Evolutionary conservation across 768 basidiomycete species (phyloP).

Genomic region (Tricholoma furcatifolium): DNA sequence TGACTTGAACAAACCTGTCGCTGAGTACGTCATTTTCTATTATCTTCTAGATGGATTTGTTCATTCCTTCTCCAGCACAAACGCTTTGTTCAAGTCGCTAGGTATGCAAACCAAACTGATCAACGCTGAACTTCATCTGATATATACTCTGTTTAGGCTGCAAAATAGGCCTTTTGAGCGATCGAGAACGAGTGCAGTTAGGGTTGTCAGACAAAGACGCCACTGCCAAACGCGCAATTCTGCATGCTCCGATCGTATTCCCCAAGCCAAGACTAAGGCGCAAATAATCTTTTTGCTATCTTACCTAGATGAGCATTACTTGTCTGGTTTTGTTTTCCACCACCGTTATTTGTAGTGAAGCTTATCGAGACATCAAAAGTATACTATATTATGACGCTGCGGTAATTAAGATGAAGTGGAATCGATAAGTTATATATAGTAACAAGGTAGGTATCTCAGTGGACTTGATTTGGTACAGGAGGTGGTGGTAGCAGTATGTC

Average conservation of each 20-base stretch:
- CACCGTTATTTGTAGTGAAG: no score
- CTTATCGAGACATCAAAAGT: not conserved
- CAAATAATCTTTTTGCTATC: slow-evolving; percentile 20
- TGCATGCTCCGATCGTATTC: slow-evolving; percentile 78
- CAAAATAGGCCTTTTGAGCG: slow-evolving; percentile 54
- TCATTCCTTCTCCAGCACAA: slow-evolving; percentile 36
- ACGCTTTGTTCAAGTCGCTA: slow-evolving; percentile 72
- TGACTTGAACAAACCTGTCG: slow-evolving; percentile 66
- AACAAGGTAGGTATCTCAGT: no score
- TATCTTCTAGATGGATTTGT: not conserved
- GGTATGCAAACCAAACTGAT: slow-evolving; percentile 37
- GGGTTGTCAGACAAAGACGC: slow-evolving; percentile 65
- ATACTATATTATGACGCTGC: not conserved
- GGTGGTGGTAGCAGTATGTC: no score
- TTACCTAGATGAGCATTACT: not conserved
- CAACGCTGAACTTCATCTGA: slow-evolving; percentile 1
- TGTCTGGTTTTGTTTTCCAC: no score
- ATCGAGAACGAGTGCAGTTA: slow-evolving; percentile 64
- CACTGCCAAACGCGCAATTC: slow-evolving; percentile 66
- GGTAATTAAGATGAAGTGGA: not conserved
- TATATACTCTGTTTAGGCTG: slow-evolving; percentile 52
- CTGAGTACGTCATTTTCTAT: slow-evolving; percentile 50
- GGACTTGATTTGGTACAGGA: no score
- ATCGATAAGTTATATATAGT: no score
- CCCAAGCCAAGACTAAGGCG: slow-evolving; percentile 58